These are phyloP conservation scores for Mimosa pudica DNA, from an alignment of 306 rosid genomes.

Conservation along the genomic window DNA sequence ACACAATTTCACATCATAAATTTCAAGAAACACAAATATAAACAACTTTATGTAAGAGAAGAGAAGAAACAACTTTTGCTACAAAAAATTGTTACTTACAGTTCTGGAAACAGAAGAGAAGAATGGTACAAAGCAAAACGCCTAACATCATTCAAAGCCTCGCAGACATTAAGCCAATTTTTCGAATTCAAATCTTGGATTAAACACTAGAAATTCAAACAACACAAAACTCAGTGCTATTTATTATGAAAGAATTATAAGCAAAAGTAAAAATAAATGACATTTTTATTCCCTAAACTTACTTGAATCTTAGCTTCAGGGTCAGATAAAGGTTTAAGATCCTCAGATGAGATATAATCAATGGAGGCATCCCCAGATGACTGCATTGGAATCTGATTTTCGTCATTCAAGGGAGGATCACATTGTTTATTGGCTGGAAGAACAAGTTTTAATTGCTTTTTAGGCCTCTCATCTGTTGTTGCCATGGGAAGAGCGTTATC, in stretches of 20 bases:
- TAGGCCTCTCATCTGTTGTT: constrained; percentile 63
- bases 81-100: constrained; percentile 38
- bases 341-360: constrained; percentile 72
- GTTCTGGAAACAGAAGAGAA: constrained; percentile 52
- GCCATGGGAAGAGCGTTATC: constrained; percentile 77
- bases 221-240: neutral
- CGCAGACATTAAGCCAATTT: constrained; percentile 80
- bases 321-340: constrained; percentile 67
- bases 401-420: constrained; percentile 46
- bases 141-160: constrained; percentile 66
- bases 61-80: too few species aligned
- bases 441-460: constrained; percentile 65
- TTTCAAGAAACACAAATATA: constrained; percentile 17
- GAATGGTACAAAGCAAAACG: constrained; percentile 73
- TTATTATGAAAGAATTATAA: neutral
- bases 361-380: constrained; percentile 56
- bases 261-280: neutral
- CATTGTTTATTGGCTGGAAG: constrained; percentile 48
- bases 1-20: constrained; percentile 13
- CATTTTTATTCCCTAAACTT: neutral
- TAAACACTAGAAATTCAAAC: constrained; percentile 51
- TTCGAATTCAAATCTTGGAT: constrained; percentile 68
- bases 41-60: neutral
- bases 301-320: constrained; percentile 74
- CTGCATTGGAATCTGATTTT: constrained; percentile 56